phyloP scores from a whole-genome alignment of 257 asterid genomes.

The Nicotiana sylvestris region DNA sequence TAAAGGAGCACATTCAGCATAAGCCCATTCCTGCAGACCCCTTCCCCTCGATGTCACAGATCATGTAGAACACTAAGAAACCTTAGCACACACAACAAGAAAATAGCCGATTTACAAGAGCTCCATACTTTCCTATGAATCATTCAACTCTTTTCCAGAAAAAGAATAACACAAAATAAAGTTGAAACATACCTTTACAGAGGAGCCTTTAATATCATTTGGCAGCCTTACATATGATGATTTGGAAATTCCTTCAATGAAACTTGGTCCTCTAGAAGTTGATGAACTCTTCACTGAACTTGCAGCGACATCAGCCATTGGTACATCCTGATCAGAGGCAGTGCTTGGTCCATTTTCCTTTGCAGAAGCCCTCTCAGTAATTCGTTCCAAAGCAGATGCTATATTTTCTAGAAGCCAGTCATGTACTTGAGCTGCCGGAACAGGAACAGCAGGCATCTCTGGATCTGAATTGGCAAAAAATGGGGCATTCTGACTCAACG shows the following conservation, averaged over 20 bases:
- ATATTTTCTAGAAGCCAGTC: constrained; percentile 84
- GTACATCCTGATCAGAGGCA: constrained; percentile 73
- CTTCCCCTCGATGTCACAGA: background rate
- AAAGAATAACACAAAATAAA: background rate
- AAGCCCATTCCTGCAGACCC: constrained; percentile 3
- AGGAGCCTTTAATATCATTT: constrained; percentile 82
- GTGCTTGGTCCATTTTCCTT: constrained; percentile 74
- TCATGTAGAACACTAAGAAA: constrained; percentile 1
- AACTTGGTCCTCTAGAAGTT: constrained; percentile 71
- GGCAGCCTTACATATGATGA: constrained; percentile 84
- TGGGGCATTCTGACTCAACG: constrained; percentile 82
- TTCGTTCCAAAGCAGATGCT: constrained; percentile 67
- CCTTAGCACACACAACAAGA: background rate
- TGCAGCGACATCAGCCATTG: constrained; percentile 67
- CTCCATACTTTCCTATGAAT: background rate
- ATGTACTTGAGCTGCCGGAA: constrained; percentile 79
- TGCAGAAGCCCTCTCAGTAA: constrained; percentile 68
- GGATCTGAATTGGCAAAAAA: constrained; percentile 95
- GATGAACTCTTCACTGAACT: constrained; percentile 45
- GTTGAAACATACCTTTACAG: constrained; percentile 57
- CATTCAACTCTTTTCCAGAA: background rate
- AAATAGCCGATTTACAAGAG: background rate
- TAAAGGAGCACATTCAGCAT: background rate
- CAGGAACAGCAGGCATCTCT: constrained; percentile 96
- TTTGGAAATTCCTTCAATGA: constrained; percentile 89